Evolutionary conservation across 2,329 filamentous ascomycete genomes (phyloP), one percentile per base, ranked within the genome.

Genomic region (Parasarocladium wereldwijsianum): DNA sequence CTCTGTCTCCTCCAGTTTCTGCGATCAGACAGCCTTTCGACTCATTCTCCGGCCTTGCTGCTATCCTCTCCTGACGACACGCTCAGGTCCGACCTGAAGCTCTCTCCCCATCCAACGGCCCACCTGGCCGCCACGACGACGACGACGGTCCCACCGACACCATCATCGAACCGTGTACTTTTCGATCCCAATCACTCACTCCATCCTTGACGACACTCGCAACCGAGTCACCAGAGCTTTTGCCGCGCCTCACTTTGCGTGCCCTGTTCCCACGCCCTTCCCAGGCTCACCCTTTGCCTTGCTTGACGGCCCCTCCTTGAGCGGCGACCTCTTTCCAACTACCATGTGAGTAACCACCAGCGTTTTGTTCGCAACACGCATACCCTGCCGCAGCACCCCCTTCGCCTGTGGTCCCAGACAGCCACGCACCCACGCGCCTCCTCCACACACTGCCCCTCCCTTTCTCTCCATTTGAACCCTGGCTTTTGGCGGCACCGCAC

Each of bases 31-130:
- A n/a, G n/a, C n/a, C n/a, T n/a, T n/a, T n/a, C n/a, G n/a, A n/a
- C n/a, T n/a, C n/a, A n/a, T n/a, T n/a, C n/a, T n/a, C n/a, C n/a
- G n/a, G n/a, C 11, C 31, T 14, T 23, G 14, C 31, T 18, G 24
- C 17, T 22, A 22, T 21, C 9, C 4, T 14, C 28, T 24, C 19
- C 23, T 21, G 20, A 30, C 28, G 20, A 29, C 17, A 19, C 24
- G 27, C 17, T 24, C 20, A 21, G 28, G 28, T 30, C 17, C 31
- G 19, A 26, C 24, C 23, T 32, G 31, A 32, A 32, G 31, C 31
- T 24, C 26, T 32, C 31, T 26, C 25, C 23, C n/a, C 29, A 32
- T 12, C 19, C 31, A 24, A 32, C 31, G 24, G 31, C 31, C 31
- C 31, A 20, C 24, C 24, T 23, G 27, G 31, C 24, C 31, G 27